Percentiles rank a stretch among this genome's conserved stretches.
Conservation (phyloP, 768 basidiomycete genomes). For the Phlegmacium glaucopus region DNA sequence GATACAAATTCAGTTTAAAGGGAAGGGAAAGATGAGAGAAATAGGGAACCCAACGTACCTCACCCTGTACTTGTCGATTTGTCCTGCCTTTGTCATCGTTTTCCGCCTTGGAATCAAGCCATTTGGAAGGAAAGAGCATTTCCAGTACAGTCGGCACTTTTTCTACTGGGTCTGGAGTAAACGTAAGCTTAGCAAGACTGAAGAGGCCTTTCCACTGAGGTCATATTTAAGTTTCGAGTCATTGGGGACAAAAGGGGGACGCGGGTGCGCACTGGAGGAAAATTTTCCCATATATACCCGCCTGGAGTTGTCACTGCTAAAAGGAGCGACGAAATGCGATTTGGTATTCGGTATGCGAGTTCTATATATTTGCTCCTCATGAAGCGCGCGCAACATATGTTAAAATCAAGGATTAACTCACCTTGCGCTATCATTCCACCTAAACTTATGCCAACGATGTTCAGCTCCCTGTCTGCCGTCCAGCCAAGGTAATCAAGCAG, state of each 20-base stretch:
- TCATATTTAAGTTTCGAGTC: neutral
- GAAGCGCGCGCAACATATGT: neutral
- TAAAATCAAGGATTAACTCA: conserved; percentile 18
- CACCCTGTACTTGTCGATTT: conserved; percentile 57
- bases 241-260: neutral
- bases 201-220: conserved; percentile 37
- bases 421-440: conserved; percentile 88
- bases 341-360: conserved; percentile 60
- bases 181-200: conserved; percentile 31
- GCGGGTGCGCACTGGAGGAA: conserved; percentile 52
- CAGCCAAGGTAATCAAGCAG: conserved; percentile 72
- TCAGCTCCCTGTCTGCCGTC: conserved; percentile 56
- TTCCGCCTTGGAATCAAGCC: conserved; percentile 54
- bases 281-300: conserved; percentile 43
- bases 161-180: conserved; percentile 42
- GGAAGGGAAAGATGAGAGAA: neutral
- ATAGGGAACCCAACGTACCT: conserved; percentile 33
- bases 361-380: conserved; percentile 38
- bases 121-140: conserved; percentile 58
- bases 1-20: neutral
- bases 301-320: conserved; percentile 65
- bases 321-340: conserved; percentile 63
- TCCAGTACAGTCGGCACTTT: conserved; percentile 50
- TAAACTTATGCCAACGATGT: conserved; percentile 72
- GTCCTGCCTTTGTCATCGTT: conserved; percentile 56